Evolutionary conservation across 1,139 yeast genomes (phyloP).

Genomic region (Arxiozyma slooffiae): DNA sequence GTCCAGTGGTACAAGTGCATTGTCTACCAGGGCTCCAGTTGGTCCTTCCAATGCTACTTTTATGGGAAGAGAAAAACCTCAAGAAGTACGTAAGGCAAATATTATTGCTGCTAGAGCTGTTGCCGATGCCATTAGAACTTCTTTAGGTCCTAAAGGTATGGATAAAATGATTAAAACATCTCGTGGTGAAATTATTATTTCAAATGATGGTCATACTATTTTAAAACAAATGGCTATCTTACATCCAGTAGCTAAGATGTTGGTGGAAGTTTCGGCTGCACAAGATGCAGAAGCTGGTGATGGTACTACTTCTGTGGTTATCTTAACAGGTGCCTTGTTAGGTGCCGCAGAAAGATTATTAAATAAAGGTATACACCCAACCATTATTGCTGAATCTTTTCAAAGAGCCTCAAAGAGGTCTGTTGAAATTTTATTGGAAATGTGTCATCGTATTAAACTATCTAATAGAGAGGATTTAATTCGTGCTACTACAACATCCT

Average conservation of each 20-base stretch:
- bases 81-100: slow-evolving; percentile 88
- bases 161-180: slow-evolving; percentile 97
- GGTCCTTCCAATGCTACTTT: slow-evolving; percentile 76
- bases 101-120: slow-evolving; percentile 95
- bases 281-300: slow-evolving; percentile 99
- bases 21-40: background rate
- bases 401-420: slow-evolving; percentile 86
- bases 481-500: slow-evolving; percentile 89
- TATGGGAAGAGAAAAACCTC: slow-evolving; percentile 93
- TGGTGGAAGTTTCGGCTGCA: slow-evolving; percentile 93
- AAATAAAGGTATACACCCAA: slow-evolving; percentile 90
- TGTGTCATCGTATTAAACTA: slow-evolving; percentile 70
- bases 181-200: slow-evolving; percentile 83
- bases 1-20: background rate
- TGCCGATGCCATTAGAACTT: slow-evolving; percentile 94
- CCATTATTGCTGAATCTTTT: slow-evolving; percentile 87
- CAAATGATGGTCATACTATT: slow-evolving; percentile 97
- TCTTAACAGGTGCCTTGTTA: slow-evolving; percentile 82
- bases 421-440: slow-evolving; percentile 72
- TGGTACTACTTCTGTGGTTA: slow-evolving; percentile 96
- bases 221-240: slow-evolving; percentile 94
- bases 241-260: slow-evolving; percentile 97
- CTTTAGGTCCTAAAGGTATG: slow-evolving; percentile 98
- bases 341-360: slow-evolving; percentile 91
- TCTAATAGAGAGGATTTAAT: slow-evolving; percentile 71